These are phyloP conservation scores for Sambucus nigra DNA, from an alignment of 129 eudicot genomes.

Conservation along the genomic window DNA sequence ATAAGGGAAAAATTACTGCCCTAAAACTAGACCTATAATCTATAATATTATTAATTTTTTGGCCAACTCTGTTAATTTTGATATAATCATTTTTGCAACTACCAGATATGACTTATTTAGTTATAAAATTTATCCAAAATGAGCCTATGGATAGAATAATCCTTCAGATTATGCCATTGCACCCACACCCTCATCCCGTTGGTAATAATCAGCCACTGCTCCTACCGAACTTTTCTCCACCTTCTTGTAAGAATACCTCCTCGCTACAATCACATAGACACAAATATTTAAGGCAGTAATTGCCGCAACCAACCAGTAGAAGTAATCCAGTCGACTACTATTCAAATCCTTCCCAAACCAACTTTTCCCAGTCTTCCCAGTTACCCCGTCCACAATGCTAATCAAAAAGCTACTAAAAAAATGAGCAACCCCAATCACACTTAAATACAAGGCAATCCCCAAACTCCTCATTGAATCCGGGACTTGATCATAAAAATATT, in stretches of 20 bases:
- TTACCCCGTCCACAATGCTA: conserved; percentile 42
- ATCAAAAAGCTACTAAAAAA: conserved; percentile 69
- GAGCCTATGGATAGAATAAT: too few species aligned
- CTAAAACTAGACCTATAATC: too few species aligned
- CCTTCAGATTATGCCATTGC: conserved; percentile 31
- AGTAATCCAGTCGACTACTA: conserved; percentile 59
- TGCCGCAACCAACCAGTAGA: conserved; percentile 49
- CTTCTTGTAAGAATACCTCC: conserved; percentile 64
- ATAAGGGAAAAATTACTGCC: too few species aligned
- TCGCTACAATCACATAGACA: conserved; percentile 47
- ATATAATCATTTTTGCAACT: too few species aligned
- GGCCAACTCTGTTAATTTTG: too few species aligned
- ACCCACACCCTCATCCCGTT: conserved; percentile 21
- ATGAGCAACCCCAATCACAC: conserved; percentile 67
- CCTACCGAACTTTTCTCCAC: conserved; percentile 33
- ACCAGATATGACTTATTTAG: too few species aligned
- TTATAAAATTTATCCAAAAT: too few species aligned
- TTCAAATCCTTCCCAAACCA: conserved; percentile 87
- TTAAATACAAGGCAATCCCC: conserved; percentile 64
- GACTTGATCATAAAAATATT: conserved; percentile 77
- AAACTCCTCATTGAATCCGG: conserved; percentile 87
- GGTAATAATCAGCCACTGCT: conserved; percentile 37
- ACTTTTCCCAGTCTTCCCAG: conserved; percentile 37
- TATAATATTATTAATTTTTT: too few species aligned
- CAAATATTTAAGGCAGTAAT: conserved; percentile 38